A percentile compares a stretch with the other conserved stretches of the same genome.
These are phyloP conservation scores for Paspalum vaginatum DNA, from an alignment of 176 grass and related monocot genomes.

Conservation along the genomic window DNA sequence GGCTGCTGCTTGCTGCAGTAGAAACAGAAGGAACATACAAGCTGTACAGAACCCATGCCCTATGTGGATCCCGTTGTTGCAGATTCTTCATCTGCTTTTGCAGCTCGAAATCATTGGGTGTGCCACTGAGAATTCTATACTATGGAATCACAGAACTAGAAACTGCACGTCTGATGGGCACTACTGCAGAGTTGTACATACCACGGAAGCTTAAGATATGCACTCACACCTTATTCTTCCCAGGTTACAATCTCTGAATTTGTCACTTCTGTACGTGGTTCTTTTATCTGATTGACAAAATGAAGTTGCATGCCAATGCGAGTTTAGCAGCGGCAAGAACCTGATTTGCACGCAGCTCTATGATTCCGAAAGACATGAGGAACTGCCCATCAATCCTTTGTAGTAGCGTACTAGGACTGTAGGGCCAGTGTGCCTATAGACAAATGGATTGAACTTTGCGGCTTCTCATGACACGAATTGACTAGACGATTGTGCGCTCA, in stretches of 20 bases:
- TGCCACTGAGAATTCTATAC: background rate
- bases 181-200: no score
- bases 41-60: background rate
- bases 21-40: constrained; percentile 28
- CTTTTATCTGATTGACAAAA: no score
- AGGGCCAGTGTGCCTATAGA: background rate
- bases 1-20: background rate
- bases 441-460: background rate
- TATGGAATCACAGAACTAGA: background rate
- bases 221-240: no score
- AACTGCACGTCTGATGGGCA: background rate
- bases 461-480: background rate
- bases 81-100: background rate
- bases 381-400: no score
- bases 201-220: no score
- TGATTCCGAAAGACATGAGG: no score
- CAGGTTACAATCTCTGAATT: no score
- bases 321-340: no score
- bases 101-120: constrained; percentile 17
- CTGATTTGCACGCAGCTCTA: no score
- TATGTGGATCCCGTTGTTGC: background rate
- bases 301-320: no score
- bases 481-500: constrained; percentile 3
- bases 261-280: no score
- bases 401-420: background rate